Percentiles rank a stretch among this genome's conserved stretches.
These are phyloP conservation scores for Trametes maxima DNA, from an alignment of 768 basidiomycete species.

Conservation along the genomic window DNA sequence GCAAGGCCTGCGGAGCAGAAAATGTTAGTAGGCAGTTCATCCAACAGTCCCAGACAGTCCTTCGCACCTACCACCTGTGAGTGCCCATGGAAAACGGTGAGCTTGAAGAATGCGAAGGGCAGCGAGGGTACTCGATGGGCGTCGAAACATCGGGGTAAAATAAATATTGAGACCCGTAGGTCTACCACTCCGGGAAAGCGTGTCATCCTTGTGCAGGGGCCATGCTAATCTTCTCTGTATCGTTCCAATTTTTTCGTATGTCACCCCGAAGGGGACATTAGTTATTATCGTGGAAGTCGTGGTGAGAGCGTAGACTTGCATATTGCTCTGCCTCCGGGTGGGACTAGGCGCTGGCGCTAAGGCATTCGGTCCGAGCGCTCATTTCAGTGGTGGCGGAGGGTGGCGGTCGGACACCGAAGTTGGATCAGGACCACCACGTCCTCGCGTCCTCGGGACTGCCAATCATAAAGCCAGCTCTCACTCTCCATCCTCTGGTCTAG, in stretches of 20 bases:
- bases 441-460: background rate
- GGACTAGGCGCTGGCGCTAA: background rate
- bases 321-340: slow-evolving; percentile 3
- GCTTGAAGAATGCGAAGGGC: too few relatives aligned
- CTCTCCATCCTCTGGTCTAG: background rate
- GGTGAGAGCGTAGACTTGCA: background rate
- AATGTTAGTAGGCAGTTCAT: too few relatives aligned
- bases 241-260: slow-evolving; percentile 99
- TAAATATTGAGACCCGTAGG: slow-evolving; percentile 48
- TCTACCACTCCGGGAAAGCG: slow-evolving; percentile 93
- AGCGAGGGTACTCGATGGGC: too few relatives aligned
- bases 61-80: too few relatives aligned
- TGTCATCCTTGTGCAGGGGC: slow-evolving; percentile 99
- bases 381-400: background rate
- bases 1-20: too few relatives aligned
- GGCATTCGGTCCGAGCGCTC: background rate
- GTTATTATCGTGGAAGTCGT: background rate
- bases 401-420: background rate
- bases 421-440: background rate
- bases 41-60: too few relatives aligned
- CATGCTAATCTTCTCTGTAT: slow-evolving; percentile 99
- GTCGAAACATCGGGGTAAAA: slow-evolving; percentile 11
- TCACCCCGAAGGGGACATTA: slow-evolving; percentile 84
- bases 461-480: background rate
- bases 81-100: too few relatives aligned